Percentiles rank a stretch among this genome's conserved stretches.
These are phyloP conservation scores for Penicillium simplicissimum DNA, from an alignment of 495 filamentous ascomycete genomes.

Conservation along the genomic window DNA sequence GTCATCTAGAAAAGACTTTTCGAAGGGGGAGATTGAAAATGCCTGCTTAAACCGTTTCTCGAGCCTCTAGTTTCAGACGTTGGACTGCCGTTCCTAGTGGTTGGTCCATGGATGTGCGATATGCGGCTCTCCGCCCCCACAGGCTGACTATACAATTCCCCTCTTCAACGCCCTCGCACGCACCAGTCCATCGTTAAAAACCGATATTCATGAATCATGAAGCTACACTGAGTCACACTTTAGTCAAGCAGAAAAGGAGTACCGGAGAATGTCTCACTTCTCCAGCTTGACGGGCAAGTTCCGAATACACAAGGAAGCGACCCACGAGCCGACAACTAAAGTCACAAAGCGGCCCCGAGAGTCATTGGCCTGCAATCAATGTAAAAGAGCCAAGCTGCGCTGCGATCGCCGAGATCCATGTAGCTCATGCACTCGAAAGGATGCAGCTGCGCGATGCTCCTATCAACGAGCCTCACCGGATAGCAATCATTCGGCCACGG, in stretches of 20 bases:
- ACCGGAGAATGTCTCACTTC: background rate
- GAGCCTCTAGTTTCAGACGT: no score
- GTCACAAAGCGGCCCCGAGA: conserved; percentile 1
- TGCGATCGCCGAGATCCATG: background rate
- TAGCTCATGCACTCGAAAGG: background rate
- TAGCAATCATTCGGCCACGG: background rate
- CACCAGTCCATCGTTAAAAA: background rate
- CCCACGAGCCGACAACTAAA: background rate
- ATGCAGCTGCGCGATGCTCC: background rate
- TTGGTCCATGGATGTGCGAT: background rate
- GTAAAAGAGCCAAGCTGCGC: background rate
- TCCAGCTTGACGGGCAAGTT: background rate
- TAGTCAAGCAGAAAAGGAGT: background rate
- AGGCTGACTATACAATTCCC: background rate
- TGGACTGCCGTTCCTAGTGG: background rate
- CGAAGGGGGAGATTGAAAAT: no score
- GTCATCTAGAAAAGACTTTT: no score
- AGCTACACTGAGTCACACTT: background rate
- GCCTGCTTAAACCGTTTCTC: no score
- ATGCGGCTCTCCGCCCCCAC: background rate
- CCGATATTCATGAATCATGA: background rate
- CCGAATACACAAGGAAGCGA: background rate
- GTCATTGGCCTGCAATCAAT: background rate
- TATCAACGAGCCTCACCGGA: background rate
- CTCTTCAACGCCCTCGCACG: background rate